Conservation (phyloP, 805 yeast genomes). For the Ogataea pilisensis region DNA sequence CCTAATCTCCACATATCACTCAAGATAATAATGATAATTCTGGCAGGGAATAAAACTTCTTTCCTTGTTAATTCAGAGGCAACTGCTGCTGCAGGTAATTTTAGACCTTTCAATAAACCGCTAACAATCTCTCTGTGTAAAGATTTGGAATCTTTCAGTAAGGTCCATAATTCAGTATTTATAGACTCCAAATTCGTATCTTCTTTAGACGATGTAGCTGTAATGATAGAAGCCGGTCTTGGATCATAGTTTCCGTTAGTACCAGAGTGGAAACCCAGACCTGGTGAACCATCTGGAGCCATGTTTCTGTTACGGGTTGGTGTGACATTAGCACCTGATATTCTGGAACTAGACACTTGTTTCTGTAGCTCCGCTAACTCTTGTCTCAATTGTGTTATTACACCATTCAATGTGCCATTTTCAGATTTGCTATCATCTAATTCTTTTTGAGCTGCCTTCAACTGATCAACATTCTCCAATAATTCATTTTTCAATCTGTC, state of each 20-base stretch:
- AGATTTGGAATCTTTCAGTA: conserved; percentile 65
- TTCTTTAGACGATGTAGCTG: conserved; percentile 44
- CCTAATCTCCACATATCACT: conserved; percentile 99
- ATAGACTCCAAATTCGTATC: conserved; percentile 58
- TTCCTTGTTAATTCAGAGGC: conserved; percentile 79
- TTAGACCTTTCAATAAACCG: conserved; percentile 79
- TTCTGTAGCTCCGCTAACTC: conserved; percentile 34
- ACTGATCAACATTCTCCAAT: conserved; percentile 53
- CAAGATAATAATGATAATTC: conserved; percentile 85
- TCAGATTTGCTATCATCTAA: conserved; percentile 56
- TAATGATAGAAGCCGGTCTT: conserved; percentile 60
- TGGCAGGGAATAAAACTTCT: conserved; percentile 93
- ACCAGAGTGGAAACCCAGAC: conserved; percentile 10
- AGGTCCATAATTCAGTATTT: conserved; percentile 68
- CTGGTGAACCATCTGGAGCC: conserved; percentile 20
- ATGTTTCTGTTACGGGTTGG: conserved; percentile 11
- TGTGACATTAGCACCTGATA: conserved; percentile 12
- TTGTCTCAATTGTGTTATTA: conserved; percentile 50
- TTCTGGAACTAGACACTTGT: conserved; percentile 22
- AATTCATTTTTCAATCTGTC: conserved; percentile 62
- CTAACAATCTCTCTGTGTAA: conserved; percentile 82
- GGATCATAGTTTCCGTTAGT: conserved; percentile 38
- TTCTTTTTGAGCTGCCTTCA: conserved; percentile 55
- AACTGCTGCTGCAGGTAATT: conserved; percentile 80
- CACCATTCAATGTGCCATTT: conserved; percentile 61